Evolutionary conservation across 768 basidiomycete species (phyloP).

Genomic region (Tubosaeta brunneosetosa): DNA sequence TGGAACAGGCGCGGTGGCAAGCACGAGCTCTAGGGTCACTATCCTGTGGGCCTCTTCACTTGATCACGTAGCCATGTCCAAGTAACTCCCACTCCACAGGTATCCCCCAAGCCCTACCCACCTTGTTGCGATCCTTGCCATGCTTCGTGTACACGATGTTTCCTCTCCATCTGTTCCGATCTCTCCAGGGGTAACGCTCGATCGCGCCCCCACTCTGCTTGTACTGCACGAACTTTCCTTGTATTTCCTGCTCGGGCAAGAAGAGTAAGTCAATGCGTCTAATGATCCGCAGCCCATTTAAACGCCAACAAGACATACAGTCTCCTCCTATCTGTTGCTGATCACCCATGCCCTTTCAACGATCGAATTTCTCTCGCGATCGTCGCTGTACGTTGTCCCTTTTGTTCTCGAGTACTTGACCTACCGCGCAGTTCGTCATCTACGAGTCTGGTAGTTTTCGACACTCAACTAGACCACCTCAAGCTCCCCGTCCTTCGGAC

Average conservation of each 20-base stretch:
- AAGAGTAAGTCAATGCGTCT: conserved; percentile 18
- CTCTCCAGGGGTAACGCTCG: conserved; percentile 33
- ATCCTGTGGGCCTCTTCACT: conserved; percentile 48
- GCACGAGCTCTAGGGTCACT: conserved; percentile 40
- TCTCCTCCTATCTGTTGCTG: conserved; percentile 51
- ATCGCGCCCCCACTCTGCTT: conserved; percentile 45
- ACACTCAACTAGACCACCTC: conserved; percentile 50
- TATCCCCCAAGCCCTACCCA: conserved; percentile 63
- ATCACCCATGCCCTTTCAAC: conserved; percentile 44
- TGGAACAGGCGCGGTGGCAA: conserved; percentile 35
- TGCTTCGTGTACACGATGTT: conserved; percentile 35
- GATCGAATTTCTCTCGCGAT: conserved; percentile 33
- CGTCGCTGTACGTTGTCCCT: conserved; percentile 17
- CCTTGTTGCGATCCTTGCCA: conserved; percentile 47
- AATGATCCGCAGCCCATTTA: neutral
- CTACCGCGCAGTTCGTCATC: conserved; percentile 14
- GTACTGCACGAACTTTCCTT: conserved; percentile 57
- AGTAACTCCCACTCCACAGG: conserved; percentile 33
- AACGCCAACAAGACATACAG: conserved; percentile 24
- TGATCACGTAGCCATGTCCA: neutral
- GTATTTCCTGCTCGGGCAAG: conserved; percentile 40
- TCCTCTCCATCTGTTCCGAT: conserved; percentile 19
- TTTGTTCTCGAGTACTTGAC: neutral
- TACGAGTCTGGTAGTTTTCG: conserved; percentile 51
- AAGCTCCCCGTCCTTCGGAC: conserved; percentile 44